Conservation (phyloP, 306 rosid species). For the Quercus mongolica region DNA sequence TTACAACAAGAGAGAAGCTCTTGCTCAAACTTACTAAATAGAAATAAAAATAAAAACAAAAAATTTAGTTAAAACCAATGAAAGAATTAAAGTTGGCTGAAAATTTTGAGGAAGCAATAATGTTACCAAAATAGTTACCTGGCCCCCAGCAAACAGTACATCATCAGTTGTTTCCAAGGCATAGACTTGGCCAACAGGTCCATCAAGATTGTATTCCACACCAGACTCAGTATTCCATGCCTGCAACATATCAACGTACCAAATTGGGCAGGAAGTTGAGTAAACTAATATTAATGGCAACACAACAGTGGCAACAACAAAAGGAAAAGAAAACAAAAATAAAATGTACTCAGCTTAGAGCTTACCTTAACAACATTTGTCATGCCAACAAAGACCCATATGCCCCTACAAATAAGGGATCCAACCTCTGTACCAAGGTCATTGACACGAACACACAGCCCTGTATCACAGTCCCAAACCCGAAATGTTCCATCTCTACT, state of each 20-base stretch:
- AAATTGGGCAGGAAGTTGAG: not conserved
- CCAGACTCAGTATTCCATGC: conserved; percentile 39
- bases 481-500: conserved; percentile 38
- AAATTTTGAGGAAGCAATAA: not conserved
- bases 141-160: conserved; percentile 39
- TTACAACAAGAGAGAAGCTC: not conserved
- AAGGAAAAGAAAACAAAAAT: not conserved
- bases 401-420: conserved; percentile 38
- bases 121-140: conserved; percentile 16
- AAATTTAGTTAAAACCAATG: not conserved
- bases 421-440: conserved; percentile 32
- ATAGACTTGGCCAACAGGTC: conserved; percentile 36
- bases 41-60: not conserved
- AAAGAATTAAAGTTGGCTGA: not conserved
- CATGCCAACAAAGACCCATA: conserved; percentile 48
- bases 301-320: too few species aligned
- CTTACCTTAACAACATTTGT: conserved; percentile 41
- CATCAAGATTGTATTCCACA: conserved; percentile 27
- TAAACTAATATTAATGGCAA: too few species aligned
- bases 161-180: conserved; percentile 33
- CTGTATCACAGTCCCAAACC: conserved; percentile 49
- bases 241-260: conserved; percentile 20
- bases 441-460: conserved; percentile 22
- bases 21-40: not conserved
- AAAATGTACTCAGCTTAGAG: not conserved